Conservation (phyloP, 257 asterid genomes). For the Avicennia marina region DNA sequence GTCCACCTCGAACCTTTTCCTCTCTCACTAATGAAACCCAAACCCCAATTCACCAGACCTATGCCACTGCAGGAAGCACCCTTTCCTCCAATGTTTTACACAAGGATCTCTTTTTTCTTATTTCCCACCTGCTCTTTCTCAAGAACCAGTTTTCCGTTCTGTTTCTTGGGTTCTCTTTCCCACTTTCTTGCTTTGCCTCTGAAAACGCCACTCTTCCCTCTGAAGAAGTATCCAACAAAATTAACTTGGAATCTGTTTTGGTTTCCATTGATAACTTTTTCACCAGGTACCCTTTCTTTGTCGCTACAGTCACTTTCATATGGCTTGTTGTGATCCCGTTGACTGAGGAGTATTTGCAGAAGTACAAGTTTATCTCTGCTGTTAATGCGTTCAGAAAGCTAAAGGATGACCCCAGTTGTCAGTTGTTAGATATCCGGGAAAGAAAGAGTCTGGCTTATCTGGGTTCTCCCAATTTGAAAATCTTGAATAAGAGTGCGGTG, state of each 20-base stretch:
- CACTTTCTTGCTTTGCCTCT: constrained; percentile 60
- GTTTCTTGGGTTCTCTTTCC: constrained; percentile 38
- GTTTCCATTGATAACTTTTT: constrained; percentile 73
- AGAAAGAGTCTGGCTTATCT: constrained; percentile 52
- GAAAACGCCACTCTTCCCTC: constrained; percentile 36
- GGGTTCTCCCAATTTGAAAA: constrained; percentile 72
- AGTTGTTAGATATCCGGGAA: constrained; percentile 81
- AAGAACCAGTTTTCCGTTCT: constrained; percentile 35
- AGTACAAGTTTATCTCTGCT: constrained; percentile 71
- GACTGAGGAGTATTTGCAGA: constrained; percentile 56
- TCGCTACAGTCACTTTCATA: constrained; percentile 62
- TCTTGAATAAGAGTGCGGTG: constrained; percentile 51
- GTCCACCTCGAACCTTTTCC: constrained; percentile 22
- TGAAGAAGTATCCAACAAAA: constrained; percentile 46
- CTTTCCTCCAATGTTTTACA: constrained; percentile 5
- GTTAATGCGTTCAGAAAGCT: constrained; percentile 82
- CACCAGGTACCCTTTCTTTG: constrained; percentile 77
- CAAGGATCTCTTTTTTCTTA: constrained; percentile 9
- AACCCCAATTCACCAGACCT: constrained; percentile 21
- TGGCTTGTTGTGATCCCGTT: constrained; percentile 84
- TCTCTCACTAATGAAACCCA: constrained; percentile 11
- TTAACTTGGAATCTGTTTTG: constrained; percentile 68
- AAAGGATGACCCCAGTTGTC: constrained; percentile 59
- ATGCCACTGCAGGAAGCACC: constrained; percentile 3
- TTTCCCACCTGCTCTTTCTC: constrained; percentile 17